Evolutionary conservation across 768 basidiomycete species (phyloP), one percentile per base, ranked within the genome.

Genomic region (Coprinellus aureogranulatus): DNA sequence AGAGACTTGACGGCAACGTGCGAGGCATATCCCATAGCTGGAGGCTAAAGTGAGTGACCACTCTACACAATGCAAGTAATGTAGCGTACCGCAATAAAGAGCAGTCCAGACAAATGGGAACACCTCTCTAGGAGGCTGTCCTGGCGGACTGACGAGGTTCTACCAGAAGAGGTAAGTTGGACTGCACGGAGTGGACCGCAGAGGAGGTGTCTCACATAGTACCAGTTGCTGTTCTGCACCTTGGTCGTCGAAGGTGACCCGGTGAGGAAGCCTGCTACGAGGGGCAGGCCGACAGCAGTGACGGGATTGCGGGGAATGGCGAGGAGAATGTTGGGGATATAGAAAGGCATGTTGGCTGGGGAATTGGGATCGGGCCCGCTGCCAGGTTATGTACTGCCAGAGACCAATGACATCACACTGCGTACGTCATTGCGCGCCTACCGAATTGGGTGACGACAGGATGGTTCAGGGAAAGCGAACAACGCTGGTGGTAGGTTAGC

Each of bases 21-120:
- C 6, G 85, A 86, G 8, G 85, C 85, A 64, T 81, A 88, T 22
- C 88, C 88, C 85, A 88, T 86, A 8, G 76, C 79, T 78, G 37
- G 27, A 41, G 22, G 63, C 22, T 31, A 54, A 54, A 6, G 34
- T 34, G 57, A 57, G 46, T 52, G 14, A 59, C 59, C 48, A 59
- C 45, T 39, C 63, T 62, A 14, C 20, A 12, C 14, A 18, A 4
- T 11, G 3, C 25, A 28, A 3, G 40, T 20, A 3, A 16, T 12
- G 16, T 22, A 5, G 59, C 71, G 26, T 50, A 73, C 73, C 72
- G 16, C 77, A 55, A 63, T 82, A 84, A 14, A 86, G 62, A 0
- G 74, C 64, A 0, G 81, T 75, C 85, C 85, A 85, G 12, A 84
- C 81, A 53, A 85, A 77, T 10, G 83, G 83, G 62, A 87, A 88